Evolutionary conservation across 495 filamentous ascomycete species (phyloP).

Genomic region (Copromyces sp.): DNA sequence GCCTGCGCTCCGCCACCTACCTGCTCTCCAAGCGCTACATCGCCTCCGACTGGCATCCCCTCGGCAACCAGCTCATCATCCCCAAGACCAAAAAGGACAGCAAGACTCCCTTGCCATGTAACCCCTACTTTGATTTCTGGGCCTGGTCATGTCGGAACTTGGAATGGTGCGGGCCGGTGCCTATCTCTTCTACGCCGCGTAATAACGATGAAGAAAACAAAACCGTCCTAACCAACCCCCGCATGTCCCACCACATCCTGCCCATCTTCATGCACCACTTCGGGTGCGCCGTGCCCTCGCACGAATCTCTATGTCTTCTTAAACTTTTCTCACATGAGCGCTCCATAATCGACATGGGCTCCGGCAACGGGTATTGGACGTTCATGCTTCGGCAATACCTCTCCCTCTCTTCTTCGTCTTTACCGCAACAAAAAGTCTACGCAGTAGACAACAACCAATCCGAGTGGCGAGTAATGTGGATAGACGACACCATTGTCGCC

Average conservation of each 20-base stretch:
- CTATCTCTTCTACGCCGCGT: neutral
- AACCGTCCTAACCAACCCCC: constrained; percentile 9
- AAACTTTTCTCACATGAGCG: constrained; percentile 29
- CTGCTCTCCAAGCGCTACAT: constrained; percentile 34
- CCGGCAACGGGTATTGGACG: constrained; percentile 57
- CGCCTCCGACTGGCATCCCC: constrained; percentile 15
- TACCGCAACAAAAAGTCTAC: constrained; percentile 2
- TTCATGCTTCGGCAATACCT: constrained; percentile 43
- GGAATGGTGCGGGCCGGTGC: constrained; percentile 43
- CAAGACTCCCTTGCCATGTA: constrained; percentile 15
- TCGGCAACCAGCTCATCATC: neutral
- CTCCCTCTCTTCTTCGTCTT: constrained; percentile 2
- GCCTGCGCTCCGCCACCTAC: constrained; percentile 37
- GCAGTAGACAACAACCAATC: constrained; percentile 44
- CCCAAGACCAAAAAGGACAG: constrained; percentile 4
- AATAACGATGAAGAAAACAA: neutral
- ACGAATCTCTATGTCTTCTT: constrained; percentile 43
- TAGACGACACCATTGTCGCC: constrained; percentile 41
- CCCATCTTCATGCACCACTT: constrained; percentile 61
- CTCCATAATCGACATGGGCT: constrained; percentile 35
- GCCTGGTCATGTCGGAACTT: constrained; percentile 33
- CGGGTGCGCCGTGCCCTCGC: constrained; percentile 48
- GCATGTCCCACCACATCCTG: constrained; percentile 43
- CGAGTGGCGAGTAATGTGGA: constrained; percentile 47
- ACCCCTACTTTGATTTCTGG: constrained; percentile 52